Percentiles rank a stretch among this genome's conserved stretches.
phyloP scores from a whole-genome alignment of 805 yeast genomes.

The Candida morakotiae region DNA sequence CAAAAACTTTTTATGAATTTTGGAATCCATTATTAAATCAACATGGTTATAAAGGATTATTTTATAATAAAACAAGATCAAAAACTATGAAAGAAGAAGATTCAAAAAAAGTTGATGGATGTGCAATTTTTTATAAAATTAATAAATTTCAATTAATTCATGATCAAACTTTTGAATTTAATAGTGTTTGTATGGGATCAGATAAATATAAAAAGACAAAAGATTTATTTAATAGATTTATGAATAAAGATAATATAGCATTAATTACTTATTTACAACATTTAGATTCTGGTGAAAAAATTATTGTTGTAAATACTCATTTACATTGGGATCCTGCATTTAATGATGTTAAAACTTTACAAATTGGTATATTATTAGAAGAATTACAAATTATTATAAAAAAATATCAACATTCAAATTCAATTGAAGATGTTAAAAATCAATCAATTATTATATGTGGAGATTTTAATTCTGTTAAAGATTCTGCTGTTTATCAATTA shows the following conservation, averaged over 20 bases:
- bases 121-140: slow-evolving; percentile 85
- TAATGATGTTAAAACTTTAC: slow-evolving; percentile 94
- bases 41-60: slow-evolving; percentile 75
- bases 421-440: slow-evolving; percentile 50
- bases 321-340: slow-evolving; percentile 98
- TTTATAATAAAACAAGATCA: slow-evolving; percentile 87
- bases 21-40: slow-evolving; percentile 75
- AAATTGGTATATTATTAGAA: slow-evolving; percentile 86
- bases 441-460: slow-evolving; percentile 87
- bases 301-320: slow-evolving; percentile 85
- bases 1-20: slow-evolving; percentile 76
- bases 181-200: slow-evolving; percentile 72
- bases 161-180: slow-evolving; percentile 76
- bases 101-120: slow-evolving; percentile 92
- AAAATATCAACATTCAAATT: slow-evolving; percentile 41
- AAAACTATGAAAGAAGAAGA: slow-evolving; percentile 81
- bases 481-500: slow-evolving; percentile 90
- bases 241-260: slow-evolving; percentile 94
- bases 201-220: slow-evolving; percentile 89
- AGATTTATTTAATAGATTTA: slow-evolving; percentile 92
- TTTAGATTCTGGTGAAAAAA: slow-evolving; percentile 60
- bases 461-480: slow-evolving; percentile 85
- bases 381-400: slow-evolving; percentile 70
- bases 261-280: slow-evolving; percentile 73
- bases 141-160: slow-evolving; percentile 66